A percentile compares a stretch with the other conserved stretches of the same genome.
Evolutionary conservation across 331 rosid genomes (phyloP).

Genomic region (Phaseolus coccineus): DNA sequence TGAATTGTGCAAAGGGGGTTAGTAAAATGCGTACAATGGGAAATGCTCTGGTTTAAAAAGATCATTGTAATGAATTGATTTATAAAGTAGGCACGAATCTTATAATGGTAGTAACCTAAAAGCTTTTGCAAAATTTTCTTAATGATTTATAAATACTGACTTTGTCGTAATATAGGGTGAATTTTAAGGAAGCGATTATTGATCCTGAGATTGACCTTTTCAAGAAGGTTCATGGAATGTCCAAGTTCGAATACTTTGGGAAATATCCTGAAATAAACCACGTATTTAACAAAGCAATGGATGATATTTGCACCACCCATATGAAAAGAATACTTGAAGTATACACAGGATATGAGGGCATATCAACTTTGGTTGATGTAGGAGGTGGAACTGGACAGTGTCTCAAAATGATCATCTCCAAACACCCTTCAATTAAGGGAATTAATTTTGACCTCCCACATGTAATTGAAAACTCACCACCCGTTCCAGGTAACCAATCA

Average conservation of each 20-base stretch:
- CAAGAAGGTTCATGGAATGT: slow-evolving; percentile 41
- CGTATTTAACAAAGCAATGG: slow-evolving; percentile 34
- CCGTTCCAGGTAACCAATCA: not conserved
- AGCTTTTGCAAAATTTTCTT: not conserved
- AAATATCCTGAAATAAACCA: slow-evolving; percentile 27
- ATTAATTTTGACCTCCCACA: slow-evolving; percentile 48
- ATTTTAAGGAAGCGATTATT: slow-evolving; percentile 38
- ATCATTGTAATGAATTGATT: not conserved
- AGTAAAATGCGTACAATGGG: no score
- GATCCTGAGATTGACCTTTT: slow-evolving; percentile 40
- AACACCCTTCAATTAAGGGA: slow-evolving; percentile 41
- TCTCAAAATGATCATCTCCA: slow-evolving; percentile 30
- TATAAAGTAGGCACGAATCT: not conserved
- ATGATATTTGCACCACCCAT: not conserved
- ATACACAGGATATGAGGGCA: slow-evolving; percentile 44
- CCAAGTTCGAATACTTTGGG: slow-evolving; percentile 34
- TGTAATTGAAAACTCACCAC: slow-evolving; percentile 42
- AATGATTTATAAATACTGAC: not conserved
- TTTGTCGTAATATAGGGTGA: slow-evolving; percentile 21
- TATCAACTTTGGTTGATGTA: slow-evolving; percentile 45
- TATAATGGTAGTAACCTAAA: not conserved
- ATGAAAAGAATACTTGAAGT: slow-evolving; percentile 36
- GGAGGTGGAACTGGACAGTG: slow-evolving; percentile 46
- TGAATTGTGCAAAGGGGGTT: no score
- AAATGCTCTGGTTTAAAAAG: no score